Percentiles rank a stretch among this genome's conserved stretches.
These are phyloP conservation scores for Colletotrichum sidae DNA, from an alignment of 2,329 filamentous ascomycete species.

Conservation along the genomic window DNA sequence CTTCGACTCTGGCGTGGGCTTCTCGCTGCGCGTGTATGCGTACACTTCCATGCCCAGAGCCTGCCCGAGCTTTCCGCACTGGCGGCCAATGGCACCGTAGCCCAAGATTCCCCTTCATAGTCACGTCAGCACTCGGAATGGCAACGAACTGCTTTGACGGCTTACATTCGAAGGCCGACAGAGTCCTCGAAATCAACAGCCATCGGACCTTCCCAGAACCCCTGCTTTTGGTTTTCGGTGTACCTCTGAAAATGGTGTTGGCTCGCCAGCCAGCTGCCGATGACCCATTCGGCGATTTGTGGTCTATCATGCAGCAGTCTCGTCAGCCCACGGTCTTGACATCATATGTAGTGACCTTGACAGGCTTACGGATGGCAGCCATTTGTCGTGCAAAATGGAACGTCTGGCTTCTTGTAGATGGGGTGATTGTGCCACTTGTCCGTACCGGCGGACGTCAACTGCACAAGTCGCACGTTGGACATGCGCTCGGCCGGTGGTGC, in stretches of 20 bases:
- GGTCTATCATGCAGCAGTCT: constrained; percentile 39
- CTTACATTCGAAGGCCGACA: constrained; percentile 49
- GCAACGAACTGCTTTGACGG: neutral
- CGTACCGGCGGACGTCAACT: constrained; percentile 56
- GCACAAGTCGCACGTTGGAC: constrained; percentile 55
- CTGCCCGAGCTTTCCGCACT: constrained; percentile 59
- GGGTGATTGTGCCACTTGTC: constrained; percentile 53
- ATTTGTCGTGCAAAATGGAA: constrained; percentile 54
- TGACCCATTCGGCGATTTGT: constrained; percentile 56
- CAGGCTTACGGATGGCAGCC: constrained; percentile 54
- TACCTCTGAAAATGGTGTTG: constrained; percentile 47
- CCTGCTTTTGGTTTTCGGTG: constrained; percentile 43
- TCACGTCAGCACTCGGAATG: neutral
- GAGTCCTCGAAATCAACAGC: constrained; percentile 46
- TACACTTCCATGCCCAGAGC: constrained; percentile 75
- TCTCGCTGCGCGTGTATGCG: constrained; percentile 73
- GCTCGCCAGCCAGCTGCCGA: constrained; percentile 49
- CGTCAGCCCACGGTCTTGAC: neutral
- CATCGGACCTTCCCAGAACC: constrained; percentile 43
- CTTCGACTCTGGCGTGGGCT: constrained; percentile 68
- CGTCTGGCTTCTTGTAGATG: constrained; percentile 47
- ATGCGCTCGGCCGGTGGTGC: constrained; percentile 48
- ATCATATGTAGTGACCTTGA: neutral
- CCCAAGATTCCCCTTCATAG: constrained; percentile 51
- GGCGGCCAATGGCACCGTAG: constrained; percentile 59